Evolutionary conservation across 176 grass and related monocot genomes (phyloP).

Genomic region (Tillandsia leiboldiana): DNA sequence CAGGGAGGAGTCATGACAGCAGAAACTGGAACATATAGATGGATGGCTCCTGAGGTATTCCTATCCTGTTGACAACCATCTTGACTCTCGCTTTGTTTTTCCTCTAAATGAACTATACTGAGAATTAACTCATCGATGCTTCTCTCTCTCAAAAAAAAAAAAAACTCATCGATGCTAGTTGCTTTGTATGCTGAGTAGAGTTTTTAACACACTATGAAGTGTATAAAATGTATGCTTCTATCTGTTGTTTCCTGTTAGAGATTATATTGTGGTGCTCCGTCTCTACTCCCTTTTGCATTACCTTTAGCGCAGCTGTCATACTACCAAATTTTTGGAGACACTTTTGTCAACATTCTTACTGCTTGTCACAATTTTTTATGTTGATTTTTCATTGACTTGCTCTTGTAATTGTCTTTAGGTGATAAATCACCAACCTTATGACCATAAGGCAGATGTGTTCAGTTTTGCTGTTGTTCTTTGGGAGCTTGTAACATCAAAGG

Average conservation of each 20-base stretch:
- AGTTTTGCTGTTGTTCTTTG: slow-evolving; percentile 98
- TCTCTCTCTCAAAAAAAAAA: too few species aligned
- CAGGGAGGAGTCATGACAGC: slow-evolving; percentile 92
- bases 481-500: slow-evolving; percentile 92
- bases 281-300: neutral
- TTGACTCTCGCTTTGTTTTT: neutral
- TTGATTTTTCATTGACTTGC: neutral
- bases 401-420: neutral
- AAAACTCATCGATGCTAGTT: too few species aligned
- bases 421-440: slow-evolving; percentile 65
- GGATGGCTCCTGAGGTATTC: slow-evolving; percentile 98
- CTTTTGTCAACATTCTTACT: neutral
- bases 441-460: slow-evolving; percentile 93
- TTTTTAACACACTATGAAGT: too few species aligned
- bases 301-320: neutral
- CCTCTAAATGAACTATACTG: too few species aligned
- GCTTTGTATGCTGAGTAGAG: too few species aligned
- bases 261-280: too few species aligned
- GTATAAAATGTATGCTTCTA: too few species aligned
- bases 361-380: too few species aligned
- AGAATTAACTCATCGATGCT: too few species aligned
- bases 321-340: neutral
- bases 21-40: slow-evolving; percentile 99
- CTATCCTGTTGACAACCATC: neutral
- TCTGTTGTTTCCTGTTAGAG: too few species aligned